phyloP scores from a whole-genome alignment of 192 early-diverging fungal genomes.

The Backusella liffmaniae region DNA sequence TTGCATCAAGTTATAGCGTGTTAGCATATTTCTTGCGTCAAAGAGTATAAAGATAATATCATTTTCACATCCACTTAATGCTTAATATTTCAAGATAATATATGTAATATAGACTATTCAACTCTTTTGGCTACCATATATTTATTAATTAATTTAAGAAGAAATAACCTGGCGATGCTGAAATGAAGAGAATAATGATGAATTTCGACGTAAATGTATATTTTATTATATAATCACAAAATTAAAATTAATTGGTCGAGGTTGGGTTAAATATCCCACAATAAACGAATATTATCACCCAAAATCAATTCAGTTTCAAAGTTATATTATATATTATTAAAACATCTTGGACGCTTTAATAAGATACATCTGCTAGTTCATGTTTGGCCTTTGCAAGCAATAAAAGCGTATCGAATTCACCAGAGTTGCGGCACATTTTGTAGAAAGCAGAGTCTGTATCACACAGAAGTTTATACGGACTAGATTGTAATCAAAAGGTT shows the following conservation, averaged over 20 bases:
- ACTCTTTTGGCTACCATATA: too few species aligned
- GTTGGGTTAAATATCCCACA: background rate
- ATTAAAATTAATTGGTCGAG: background rate
- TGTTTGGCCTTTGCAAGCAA: conserved; percentile 46
- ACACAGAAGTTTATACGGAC: conserved; percentile 63
- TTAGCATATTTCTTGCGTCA: too few species aligned
- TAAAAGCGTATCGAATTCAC: conserved; percentile 70
- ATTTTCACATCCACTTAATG: too few species aligned
- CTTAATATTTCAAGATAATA: too few species aligned
- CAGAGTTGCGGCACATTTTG: conserved; percentile 80
- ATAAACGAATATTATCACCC: background rate
- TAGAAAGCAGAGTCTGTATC: conserved; percentile 60
- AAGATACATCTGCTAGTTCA: background rate
- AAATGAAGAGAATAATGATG: too few species aligned
- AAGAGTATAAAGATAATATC: too few species aligned
- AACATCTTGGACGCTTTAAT: background rate
- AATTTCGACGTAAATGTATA: background rate
- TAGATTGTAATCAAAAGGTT: conserved; percentile 3
- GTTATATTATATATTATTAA: background rate
- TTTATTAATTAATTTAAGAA: too few species aligned
- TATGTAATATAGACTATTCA: too few species aligned
- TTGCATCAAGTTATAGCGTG: too few species aligned
- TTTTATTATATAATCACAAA: background rate
- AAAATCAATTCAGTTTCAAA: background rate
- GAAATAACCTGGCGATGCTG: too few species aligned